These are phyloP conservation scores for Plasmodium reichenowi DNA, from an alignment of 169 alveolate genomes.

Conservation along the genomic window DNA sequence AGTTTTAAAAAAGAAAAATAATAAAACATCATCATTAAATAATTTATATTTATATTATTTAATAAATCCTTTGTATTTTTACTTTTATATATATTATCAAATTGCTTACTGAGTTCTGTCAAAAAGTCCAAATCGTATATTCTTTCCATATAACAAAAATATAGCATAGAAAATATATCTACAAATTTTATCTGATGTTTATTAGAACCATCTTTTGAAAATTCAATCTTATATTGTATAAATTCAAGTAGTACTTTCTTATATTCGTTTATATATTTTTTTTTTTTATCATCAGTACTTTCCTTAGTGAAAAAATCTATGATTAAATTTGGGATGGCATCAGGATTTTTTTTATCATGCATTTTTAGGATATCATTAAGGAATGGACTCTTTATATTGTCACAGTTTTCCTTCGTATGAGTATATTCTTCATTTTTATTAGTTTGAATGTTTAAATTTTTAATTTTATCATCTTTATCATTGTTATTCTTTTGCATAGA, in stretches of 20 bases:
- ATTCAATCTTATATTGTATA: background rate
- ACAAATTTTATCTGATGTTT: slow-evolving; percentile 14
- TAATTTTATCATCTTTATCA: background rate
- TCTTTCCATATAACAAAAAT: slow-evolving; percentile 61
- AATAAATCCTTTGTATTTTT: background rate
- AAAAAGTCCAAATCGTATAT: slow-evolving; percentile 50
- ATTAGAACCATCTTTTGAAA: background rate
- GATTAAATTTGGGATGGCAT: slow-evolving; percentile 23
- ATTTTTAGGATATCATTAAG: background rate
- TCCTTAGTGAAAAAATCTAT: slow-evolving; percentile 4
- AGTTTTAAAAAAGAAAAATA: slow-evolving; percentile 63
- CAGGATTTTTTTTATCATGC: slow-evolving; percentile 1
- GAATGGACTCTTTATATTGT: background rate
- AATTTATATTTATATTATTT: slow-evolving; percentile 20
- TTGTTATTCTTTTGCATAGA: slow-evolving; percentile 4
- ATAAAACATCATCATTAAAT: slow-evolving; percentile 41
- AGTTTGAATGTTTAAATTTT: background rate
- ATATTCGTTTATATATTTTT: slow-evolving; percentile 18
- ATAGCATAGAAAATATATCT: slow-evolving; percentile 40
- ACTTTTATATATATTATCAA: slow-evolving; percentile 19
- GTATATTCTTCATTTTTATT: background rate
- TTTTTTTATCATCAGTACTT: slow-evolving; percentile 5
- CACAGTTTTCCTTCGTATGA: background rate
- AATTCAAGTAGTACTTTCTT: slow-evolving; percentile 9
- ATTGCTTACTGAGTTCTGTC: slow-evolving; percentile 20